Percentiles rank a stretch among this genome's conserved stretches.
phyloP scores from a whole-genome alignment of 805 yeast genomes.

The Starmerella floris region DNA sequence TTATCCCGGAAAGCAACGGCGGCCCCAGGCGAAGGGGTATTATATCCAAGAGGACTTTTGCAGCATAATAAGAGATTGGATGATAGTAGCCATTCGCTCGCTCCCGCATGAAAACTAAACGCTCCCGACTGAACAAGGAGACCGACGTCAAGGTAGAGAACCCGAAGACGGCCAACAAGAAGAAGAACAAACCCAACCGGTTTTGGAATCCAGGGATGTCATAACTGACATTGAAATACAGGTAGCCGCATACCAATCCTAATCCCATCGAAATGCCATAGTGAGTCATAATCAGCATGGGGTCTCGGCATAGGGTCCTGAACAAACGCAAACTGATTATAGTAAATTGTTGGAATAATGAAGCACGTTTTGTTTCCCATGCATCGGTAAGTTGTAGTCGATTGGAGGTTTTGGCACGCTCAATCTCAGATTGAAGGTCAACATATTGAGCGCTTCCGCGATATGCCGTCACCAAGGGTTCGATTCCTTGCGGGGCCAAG shows the following conservation, averaged over 20 bases:
- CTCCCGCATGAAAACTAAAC: conserved; percentile 82
- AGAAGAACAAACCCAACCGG: conserved; percentile 84
- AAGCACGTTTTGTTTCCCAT: conserved; percentile 33
- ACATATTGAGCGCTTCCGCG: conserved; percentile 20
- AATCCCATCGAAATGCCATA: conserved; percentile 62
- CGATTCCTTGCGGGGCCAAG: conserved; percentile 22
- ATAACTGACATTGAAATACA: conserved; percentile 69
- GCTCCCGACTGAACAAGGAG: conserved; percentile 75
- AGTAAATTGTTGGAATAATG: conserved; percentile 48
- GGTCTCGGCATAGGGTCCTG: conserved; percentile 85
- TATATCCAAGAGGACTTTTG: conserved; percentile 81
- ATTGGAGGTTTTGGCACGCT: conserved; percentile 7
- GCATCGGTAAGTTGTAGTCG: neutral
- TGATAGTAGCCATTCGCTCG: conserved; percentile 88
- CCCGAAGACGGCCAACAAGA: conserved; percentile 80
- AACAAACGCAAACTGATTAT: conserved; percentile 77
- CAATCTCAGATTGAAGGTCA: conserved; percentile 20
- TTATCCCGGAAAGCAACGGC: conserved; percentile 64
- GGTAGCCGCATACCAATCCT: conserved; percentile 72
- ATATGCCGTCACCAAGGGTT: conserved; percentile 25
- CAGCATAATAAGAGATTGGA: conserved; percentile 70
- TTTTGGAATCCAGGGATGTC: conserved; percentile 96
- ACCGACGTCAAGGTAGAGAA: conserved; percentile 86
- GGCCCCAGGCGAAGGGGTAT: conserved; percentile 90
- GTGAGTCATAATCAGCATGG: conserved; percentile 73